Percentiles rank a stretch among this genome's conserved stretches.
phyloP scores from a whole-genome alignment of 2,329 filamentous ascomycete genomes.

The Hymenoscyphus occultus region DNA sequence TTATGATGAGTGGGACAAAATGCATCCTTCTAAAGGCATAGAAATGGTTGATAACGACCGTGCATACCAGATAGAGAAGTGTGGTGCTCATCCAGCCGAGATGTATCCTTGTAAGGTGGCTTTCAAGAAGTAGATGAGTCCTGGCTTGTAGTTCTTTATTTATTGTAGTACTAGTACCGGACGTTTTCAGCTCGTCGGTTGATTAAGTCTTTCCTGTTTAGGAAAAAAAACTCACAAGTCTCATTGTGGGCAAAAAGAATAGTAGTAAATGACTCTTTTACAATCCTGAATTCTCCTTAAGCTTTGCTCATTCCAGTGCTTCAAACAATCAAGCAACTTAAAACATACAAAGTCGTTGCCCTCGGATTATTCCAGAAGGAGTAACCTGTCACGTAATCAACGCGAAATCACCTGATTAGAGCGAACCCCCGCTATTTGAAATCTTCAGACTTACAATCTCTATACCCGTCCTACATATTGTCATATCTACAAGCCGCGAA shows the following conservation, averaged over 20 bases:
- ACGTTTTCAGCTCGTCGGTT: no score
- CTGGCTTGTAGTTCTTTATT: neutral
- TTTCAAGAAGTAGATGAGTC: neutral
- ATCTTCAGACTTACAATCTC: neutral
- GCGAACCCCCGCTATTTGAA: neutral
- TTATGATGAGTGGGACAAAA: conserved; percentile 24
- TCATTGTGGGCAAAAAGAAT: no score
- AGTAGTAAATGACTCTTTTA: no score
- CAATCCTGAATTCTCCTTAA: no score
- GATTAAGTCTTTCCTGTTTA: no score
- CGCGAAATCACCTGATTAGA: neutral
- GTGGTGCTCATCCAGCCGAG: conserved; percentile 21
- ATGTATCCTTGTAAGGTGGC: conserved; percentile 38
- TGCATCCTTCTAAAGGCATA: conserved; percentile 18
- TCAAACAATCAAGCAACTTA: no score
- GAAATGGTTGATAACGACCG: conserved; percentile 20
- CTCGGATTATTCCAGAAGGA: no score
- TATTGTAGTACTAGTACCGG: neutral
- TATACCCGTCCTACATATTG: neutral
- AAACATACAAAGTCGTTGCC: no score
- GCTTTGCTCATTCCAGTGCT: no score
- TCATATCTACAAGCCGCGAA: neutral
- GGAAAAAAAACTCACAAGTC: no score
- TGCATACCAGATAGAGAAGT: conserved; percentile 22
- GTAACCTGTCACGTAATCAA: neutral